Evolutionary conservation across 768 basidiomycete species (phyloP).

Genomic region (Russula foetens): DNA sequence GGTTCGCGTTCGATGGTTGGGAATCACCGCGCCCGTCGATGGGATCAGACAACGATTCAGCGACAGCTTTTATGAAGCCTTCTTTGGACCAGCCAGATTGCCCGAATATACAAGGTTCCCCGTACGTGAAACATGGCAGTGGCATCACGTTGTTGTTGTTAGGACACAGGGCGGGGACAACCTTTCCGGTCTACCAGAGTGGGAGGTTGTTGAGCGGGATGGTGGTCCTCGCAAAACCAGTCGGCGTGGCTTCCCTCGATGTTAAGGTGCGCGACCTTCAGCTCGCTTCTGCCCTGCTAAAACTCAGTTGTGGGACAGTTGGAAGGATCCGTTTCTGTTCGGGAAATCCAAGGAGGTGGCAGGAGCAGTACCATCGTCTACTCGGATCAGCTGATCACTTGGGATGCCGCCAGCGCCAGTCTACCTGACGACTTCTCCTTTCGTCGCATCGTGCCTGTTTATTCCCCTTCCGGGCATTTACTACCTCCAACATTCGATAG

Average conservation of each 20-base stretch:
- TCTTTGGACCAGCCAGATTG: not conserved
- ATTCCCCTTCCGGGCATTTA: not conserved
- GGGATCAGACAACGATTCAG: not conserved
- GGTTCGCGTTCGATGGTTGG: not conserved
- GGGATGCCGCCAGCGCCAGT: not conserved
- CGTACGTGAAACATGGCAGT: conserved; percentile 6
- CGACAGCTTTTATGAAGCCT: not conserved
- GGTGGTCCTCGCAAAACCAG: not conserved
- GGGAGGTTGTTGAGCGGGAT: conserved; percentile 7
- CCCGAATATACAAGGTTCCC: not conserved
- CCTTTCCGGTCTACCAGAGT: conserved; percentile 5
- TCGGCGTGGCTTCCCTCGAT: not conserved
- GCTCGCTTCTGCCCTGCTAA: not conserved
- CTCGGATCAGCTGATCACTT: conserved; percentile 2
- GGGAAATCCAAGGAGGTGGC: conserved; percentile 11
- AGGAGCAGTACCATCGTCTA: not conserved
- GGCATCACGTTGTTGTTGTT: conserved; percentile 3
- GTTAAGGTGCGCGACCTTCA: conserved; percentile 4
- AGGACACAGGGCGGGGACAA: conserved; percentile 2
- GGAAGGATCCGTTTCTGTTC: not conserved
- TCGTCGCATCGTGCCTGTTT: not conserved
- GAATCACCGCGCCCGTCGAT: not conserved
- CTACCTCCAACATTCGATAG: conserved; percentile 15
- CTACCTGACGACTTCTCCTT: conserved; percentile 9
- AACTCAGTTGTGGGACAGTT: conserved; percentile 1